These are phyloP conservation scores for Pleoardoris graminearum DNA, from an alignment of 2,329 filamentous ascomycete genomes.

Conservation along the genomic window DNA sequence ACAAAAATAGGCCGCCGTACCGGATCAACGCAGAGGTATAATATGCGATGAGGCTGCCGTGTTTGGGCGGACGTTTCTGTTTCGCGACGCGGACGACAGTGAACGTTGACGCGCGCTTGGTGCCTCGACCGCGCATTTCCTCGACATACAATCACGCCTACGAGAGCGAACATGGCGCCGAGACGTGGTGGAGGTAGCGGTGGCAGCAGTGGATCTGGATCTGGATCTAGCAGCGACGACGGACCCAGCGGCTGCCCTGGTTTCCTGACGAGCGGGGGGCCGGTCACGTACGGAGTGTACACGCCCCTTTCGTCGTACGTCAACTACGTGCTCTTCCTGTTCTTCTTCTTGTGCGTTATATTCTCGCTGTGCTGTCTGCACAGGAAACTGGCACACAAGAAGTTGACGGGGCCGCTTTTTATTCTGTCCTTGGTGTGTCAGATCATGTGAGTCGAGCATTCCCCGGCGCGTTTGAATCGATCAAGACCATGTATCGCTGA, in stretches of 20 bases:
- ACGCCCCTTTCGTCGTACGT: slow-evolving; percentile 19
- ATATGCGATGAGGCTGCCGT: slow-evolving; percentile 17
- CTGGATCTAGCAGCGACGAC: slow-evolving; percentile 7
- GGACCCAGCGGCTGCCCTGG: slow-evolving; percentile 17
- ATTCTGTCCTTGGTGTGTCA: slow-evolving; percentile 13
- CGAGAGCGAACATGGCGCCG: slow-evolving; percentile 26
- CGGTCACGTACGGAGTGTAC: not conserved
- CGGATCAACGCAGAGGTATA: slow-evolving; percentile 10
- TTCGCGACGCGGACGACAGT: not conserved
- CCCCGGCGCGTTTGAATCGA: too few relatives aligned
- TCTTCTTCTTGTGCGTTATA: slow-evolving; percentile 23
- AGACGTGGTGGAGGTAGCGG: slow-evolving; percentile 21
- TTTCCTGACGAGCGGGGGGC: slow-evolving; percentile 14
- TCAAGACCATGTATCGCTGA: too few relatives aligned
- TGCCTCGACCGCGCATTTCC: not conserved
- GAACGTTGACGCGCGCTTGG: not conserved
- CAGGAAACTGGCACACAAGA: slow-evolving; percentile 22
- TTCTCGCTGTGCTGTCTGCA: slow-evolving; percentile 22
- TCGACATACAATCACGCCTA: not conserved
- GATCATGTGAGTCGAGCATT: slow-evolving; percentile 23
- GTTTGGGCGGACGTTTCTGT: not conserved
- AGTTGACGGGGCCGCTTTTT: slow-evolving; percentile 26
- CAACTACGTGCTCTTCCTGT: slow-evolving; percentile 18
- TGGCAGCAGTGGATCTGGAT: slow-evolving; percentile 8
- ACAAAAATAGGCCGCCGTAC: slow-evolving; percentile 20